Conservation (phyloP, 2,329 filamentous ascomycete species). For the Ophiostoma novo-ulmi region DNA sequence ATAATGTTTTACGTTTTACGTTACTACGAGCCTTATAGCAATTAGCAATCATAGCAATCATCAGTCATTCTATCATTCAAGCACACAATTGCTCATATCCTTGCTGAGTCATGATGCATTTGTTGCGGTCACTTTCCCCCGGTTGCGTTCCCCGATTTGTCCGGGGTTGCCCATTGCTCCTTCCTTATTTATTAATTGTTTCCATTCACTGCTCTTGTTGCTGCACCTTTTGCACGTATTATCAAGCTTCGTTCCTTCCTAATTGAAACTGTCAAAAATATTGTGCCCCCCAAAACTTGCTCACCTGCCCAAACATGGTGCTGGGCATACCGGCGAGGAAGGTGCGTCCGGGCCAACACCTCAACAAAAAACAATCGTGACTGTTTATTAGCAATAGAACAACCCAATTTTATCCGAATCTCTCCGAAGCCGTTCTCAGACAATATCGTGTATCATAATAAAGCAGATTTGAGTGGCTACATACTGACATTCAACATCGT, state of each 20-base stretch:
- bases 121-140: background rate
- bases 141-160: background rate
- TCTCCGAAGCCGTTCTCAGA: background rate
- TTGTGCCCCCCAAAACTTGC: background rate
- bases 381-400: background rate
- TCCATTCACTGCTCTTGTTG: background rate
- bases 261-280: background rate
- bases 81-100: background rate
- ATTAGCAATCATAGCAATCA: background rate
- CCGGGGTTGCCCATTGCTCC: constrained; percentile 3
- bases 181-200: background rate
- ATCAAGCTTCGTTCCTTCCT: constrained; percentile 1
- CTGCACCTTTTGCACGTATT: background rate
- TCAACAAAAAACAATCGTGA: background rate
- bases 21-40: constrained; percentile 3
- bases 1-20: background rate
- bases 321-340: background rate
- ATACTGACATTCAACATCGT: background rate
- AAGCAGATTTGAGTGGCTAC: background rate
- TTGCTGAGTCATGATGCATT: background rate
- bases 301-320: background rate
- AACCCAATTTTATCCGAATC: background rate
- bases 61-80: background rate
- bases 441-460: background rate
- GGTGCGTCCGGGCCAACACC: constrained; percentile 13